Percentiles rank a stretch among this genome's conserved stretches.
Evolutionary conservation across 2,329 filamentous ascomycete species (phyloP).

Genomic region (Exophiala xenobiotica): DNA sequence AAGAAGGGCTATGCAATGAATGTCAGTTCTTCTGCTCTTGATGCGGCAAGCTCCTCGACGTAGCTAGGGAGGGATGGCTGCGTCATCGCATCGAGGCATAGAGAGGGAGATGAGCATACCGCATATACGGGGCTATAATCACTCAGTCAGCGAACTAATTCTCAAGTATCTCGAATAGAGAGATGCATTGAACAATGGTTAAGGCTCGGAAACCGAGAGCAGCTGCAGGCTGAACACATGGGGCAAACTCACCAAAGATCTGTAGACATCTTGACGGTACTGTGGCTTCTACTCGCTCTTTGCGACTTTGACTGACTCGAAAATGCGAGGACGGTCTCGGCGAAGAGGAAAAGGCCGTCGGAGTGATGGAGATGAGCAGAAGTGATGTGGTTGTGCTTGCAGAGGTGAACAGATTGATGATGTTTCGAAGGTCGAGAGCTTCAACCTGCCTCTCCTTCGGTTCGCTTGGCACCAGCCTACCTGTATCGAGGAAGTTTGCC

Average conservation of each 20-base stretch:
- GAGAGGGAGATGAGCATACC: conserved; percentile 65
- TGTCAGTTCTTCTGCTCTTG: conserved; percentile 29
- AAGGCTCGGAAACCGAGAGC: conserved; percentile 13
- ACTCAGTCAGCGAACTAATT: conserved; percentile 53
- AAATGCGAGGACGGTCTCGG: neutral
- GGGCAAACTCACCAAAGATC: conserved; percentile 73
- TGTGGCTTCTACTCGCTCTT: conserved; percentile 2
- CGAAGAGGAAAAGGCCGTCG: conserved; percentile 9
- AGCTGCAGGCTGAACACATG: conserved; percentile 31
- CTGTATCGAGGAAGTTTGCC: conserved; percentile 9
- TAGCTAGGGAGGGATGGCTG: neutral
- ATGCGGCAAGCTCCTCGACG: conserved; percentile 1
- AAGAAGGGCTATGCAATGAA: conserved; percentile 71
- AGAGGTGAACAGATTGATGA: conserved; percentile 18
- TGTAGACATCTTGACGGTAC: conserved; percentile 64
- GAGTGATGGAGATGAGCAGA: conserved; percentile 18
- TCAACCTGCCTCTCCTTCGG: conserved; percentile 7
- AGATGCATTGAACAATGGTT: no score
- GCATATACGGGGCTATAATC: conserved; percentile 86
- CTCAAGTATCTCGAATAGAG: no score
- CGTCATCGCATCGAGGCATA: neutral
- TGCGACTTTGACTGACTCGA: neutral
- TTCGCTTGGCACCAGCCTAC: neutral
- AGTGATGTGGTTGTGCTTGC: conserved; percentile 20
- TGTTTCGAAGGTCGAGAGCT: conserved; percentile 17